Base-by-base conservation (phyloP, 208 protist species). In the Herpetomonas tarakana region DNA sequence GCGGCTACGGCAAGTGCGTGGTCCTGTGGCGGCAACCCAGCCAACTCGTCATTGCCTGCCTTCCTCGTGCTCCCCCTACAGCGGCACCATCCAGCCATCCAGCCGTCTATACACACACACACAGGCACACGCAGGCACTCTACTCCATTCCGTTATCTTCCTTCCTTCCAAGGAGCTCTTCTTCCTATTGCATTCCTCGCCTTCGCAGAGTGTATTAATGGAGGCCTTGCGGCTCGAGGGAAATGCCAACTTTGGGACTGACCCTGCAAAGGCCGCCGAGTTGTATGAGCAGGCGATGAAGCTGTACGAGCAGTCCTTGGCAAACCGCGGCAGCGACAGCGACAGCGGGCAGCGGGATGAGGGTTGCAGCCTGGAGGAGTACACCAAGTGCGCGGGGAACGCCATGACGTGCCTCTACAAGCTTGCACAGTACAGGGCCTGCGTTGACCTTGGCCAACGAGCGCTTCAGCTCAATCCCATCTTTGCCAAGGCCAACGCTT, bases 401-500 rank as follows among this genome's bases (percentile, higher is more conserved):
- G 86, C 82, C 24, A 58, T 91, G 26, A 95, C 85, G 19, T 92
- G 85, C 54, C 56, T 95, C 25, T 83, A 82, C 46, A 89, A 91
- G 59, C 12, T 83, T 1, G 62, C 68, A 1, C 58, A 76, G 11
- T 74, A 70, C 22, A 64, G 67, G 21, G 52, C 57, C 21, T 92
- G 85, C 58, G 68, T 65, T 1, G 52, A 58, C 14, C 21, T 91
- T 18, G 83, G 83, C 3, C 46, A 55, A 24, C 70, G 77, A 2
- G 82, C 69, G 50, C 75, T 92, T 1, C 54, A 26, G 3, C 41
- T 65, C 0, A 92, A 95, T 50, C 83, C 85, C 0, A 78, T 92
- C 28, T 58, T 92, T 11, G 85, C 84, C 2, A 95, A 95, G 65
- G 85, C 81, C 1, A 90, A 92, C 68, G 88, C 86, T 18, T 88